Percentiles rank a stretch among this genome's conserved stretches.
Conservation (phyloP, 345 rosid species). For the Isatis tinctoria region DNA sequence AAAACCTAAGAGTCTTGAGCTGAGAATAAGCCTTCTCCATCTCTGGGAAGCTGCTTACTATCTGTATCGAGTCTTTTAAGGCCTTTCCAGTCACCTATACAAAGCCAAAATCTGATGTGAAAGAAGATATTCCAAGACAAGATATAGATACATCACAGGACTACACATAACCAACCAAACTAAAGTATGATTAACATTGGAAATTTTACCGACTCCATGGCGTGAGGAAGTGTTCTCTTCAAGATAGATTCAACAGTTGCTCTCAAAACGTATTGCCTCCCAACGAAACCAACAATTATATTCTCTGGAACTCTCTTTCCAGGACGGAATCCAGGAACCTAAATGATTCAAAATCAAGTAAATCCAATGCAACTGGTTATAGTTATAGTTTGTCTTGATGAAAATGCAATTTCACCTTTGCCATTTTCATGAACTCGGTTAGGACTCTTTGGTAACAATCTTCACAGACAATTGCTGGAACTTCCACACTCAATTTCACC, state of each 20-base stretch:
- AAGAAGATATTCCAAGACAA: neutral
- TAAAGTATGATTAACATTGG: neutral
- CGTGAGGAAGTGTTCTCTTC: slow-evolving; percentile 95
- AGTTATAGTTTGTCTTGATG: neutral
- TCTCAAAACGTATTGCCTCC: slow-evolving; percentile 60
- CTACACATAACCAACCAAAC: neutral
- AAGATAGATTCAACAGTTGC: slow-evolving; percentile 85
- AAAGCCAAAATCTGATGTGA: neutral
- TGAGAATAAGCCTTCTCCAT: slow-evolving; percentile 70
- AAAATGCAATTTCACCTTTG: slow-evolving; percentile 45
- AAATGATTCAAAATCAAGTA: neutral
- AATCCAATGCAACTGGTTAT: neutral
- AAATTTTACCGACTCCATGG: slow-evolving; percentile 67
- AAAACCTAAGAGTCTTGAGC: slow-evolving; percentile 57
- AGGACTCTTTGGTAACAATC: slow-evolving; percentile 76
- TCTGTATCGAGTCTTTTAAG: slow-evolving; percentile 78
- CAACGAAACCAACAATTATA: slow-evolving; percentile 62
- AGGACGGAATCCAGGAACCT: slow-evolving; percentile 94
- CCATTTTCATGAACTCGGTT: slow-evolving; percentile 61
- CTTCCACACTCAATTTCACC: slow-evolving; percentile 74
- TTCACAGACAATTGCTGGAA: slow-evolving; percentile 63
- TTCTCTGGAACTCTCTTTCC: slow-evolving; percentile 69
- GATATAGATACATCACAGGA: neutral
- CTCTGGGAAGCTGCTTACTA: slow-evolving; percentile 68
- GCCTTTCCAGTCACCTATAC: slow-evolving; percentile 78